Evolutionary conservation across 164 flowering plant genomes (phyloP).

Genomic region (Taxillus chinensis): DNA sequence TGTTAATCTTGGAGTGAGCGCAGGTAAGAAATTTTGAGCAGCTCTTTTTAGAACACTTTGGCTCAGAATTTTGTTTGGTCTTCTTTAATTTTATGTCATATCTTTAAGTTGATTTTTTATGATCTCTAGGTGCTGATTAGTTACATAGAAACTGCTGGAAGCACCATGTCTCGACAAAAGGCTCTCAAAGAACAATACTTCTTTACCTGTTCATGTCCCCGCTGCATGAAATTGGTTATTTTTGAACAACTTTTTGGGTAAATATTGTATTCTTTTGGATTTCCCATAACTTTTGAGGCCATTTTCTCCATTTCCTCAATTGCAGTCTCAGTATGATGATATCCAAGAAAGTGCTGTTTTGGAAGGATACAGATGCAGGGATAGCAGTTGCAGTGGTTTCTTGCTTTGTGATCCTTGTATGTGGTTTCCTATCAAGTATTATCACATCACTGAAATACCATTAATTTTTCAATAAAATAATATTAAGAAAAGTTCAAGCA

Average conservation of each 20-base stretch:
- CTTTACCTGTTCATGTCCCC: slow-evolving; percentile 67
- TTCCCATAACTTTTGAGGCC: no score
- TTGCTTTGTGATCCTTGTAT: slow-evolving; percentile 76
- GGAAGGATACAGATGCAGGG: slow-evolving; percentile 84
- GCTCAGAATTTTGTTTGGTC: no score
- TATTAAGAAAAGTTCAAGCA: not conserved
- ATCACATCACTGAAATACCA: not conserved
- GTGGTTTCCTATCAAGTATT: not conserved
- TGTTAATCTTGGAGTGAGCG: no score
- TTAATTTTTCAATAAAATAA: no score
- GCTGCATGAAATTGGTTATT: slow-evolving; percentile 62
- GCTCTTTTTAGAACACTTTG: no score
- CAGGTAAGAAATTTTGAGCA: no score
- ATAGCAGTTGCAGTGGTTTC: slow-evolving; percentile 55
- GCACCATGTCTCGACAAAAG: slow-evolving; percentile 73
- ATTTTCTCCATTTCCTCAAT: not conserved
- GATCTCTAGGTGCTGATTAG: slow-evolving; percentile 62
- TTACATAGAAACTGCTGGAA: slow-evolving; percentile 95
- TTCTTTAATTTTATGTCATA: not conserved
- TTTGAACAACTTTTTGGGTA: no score
- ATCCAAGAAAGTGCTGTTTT: slow-evolving; percentile 72
- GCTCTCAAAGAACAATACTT: slow-evolving; percentile 77
- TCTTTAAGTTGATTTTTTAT: slow-evolving; percentile 7
- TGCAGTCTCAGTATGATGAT: slow-evolving; percentile 68
- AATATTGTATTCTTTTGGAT: no score